A percentile compares a stretch with the other conserved stretches of the same genome.
These are phyloP conservation scores for Xylariales sp. DNA, from an alignment of 2,329 filamentous ascomycete genomes.

Conservation along the genomic window DNA sequence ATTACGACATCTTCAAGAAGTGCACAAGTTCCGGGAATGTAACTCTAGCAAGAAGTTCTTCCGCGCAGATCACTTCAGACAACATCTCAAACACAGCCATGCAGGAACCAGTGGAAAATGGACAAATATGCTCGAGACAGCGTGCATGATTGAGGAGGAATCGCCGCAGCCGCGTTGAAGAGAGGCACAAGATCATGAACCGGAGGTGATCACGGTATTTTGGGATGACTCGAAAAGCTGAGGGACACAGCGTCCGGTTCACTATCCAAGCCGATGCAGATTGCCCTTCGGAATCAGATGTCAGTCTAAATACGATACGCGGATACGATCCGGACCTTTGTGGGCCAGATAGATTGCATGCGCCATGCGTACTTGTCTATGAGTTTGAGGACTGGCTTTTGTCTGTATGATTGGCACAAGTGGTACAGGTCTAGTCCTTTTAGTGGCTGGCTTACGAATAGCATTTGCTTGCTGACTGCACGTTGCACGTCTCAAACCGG, in stretches of 20 bases:
- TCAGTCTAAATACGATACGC: no score
- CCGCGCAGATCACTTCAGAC: slow-evolving; percentile 93
- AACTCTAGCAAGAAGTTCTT: slow-evolving; percentile 99
- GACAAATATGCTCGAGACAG: slow-evolving; percentile 97
- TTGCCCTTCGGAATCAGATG: no score
- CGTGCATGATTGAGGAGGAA: slow-evolving; percentile 90
- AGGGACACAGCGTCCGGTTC: no score
- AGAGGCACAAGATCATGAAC: slow-evolving; percentile 6
- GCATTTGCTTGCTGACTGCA: slow-evolving; percentile 19
- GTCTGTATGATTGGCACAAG: no score
- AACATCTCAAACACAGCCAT: slow-evolving; percentile 97
- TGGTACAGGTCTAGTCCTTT: slow-evolving; percentile 10
- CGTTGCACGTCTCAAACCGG: slow-evolving; percentile 1
- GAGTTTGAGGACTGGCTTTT: no score
- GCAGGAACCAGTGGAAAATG: slow-evolving; percentile 95
- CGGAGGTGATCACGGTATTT: background rate
- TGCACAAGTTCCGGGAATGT: slow-evolving; percentile 97
- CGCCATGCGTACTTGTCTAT: no score
- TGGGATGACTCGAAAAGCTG: no score
- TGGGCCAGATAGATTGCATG: no score
- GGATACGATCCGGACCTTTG: no score
- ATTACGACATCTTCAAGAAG: slow-evolving; percentile 79
- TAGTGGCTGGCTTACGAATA: slow-evolving; percentile 23
- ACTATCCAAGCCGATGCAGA: no score
- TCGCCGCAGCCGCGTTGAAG: slow-evolving; percentile 44